Percentiles rank a stretch among this genome's conserved stretches.
These are phyloP conservation scores for Trametes sp. DNA, from an alignment of 1,284 basidiomycete species.

Conservation along the genomic window DNA sequence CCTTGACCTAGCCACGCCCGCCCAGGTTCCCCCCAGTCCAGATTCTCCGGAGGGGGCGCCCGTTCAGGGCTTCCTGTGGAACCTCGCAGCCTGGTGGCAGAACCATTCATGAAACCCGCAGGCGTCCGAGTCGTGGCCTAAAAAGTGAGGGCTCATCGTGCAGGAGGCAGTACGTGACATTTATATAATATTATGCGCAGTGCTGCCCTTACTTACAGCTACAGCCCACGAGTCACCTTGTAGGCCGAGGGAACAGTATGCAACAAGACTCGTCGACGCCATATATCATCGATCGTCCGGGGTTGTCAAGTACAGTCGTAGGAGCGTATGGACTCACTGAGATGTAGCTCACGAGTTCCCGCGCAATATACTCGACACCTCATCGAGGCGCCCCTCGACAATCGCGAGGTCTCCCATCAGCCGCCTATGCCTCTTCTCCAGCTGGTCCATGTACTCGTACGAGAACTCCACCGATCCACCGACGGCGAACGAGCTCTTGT, in stretches of 20 bases:
- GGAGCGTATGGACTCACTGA: too few relatives aligned
- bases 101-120: neutral
- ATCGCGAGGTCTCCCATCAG: slow-evolving; percentile 42
- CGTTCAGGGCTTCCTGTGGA: neutral
- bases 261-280: too few relatives aligned
- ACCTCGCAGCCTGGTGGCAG: neutral
- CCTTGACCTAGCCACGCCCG: too few relatives aligned
- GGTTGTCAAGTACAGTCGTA: too few relatives aligned
- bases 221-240: too few relatives aligned
- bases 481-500: slow-evolving; percentile 21
- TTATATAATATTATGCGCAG: too few relatives aligned
- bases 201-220: too few relatives aligned
- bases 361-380: slow-evolving; percentile 31
- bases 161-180: too few relatives aligned
- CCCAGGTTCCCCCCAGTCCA: neutral
- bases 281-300: too few relatives aligned
- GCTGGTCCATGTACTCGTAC: slow-evolving; percentile 34
- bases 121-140: too few relatives aligned
- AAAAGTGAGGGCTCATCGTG: too few relatives aligned
- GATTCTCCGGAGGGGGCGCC: neutral
- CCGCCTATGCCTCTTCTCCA: slow-evolving; percentile 35
- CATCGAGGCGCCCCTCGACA: slow-evolving; percentile 38
- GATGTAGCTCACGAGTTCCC: neutral
- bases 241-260: too few relatives aligned
- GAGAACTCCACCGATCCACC: slow-evolving; percentile 21